A percentile compares a stretch with the other conserved stretches of the same genome.
Conservation (phyloP, 352 stramenopile species). For the Halophytophthora batemanensis region DNA sequence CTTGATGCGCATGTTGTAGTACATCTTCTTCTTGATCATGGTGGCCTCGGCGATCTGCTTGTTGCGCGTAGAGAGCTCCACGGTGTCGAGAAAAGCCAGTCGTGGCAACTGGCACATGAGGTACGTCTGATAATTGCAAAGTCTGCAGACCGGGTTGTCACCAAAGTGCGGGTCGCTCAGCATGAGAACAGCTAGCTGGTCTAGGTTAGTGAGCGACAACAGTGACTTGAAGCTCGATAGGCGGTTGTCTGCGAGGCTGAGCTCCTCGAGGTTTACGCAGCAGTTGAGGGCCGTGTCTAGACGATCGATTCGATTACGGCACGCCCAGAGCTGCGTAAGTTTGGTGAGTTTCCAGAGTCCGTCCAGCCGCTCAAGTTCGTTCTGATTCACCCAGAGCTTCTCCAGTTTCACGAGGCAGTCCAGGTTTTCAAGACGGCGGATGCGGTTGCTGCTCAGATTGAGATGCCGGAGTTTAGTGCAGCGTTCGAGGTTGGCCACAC, state of each 20-base stretch:
- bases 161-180: constrained; percentile 89
- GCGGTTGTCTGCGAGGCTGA: constrained; percentile 86
- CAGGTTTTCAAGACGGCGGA: constrained; percentile 53
- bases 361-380: constrained; percentile 53
- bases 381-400: constrained; percentile 82
- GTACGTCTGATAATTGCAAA: constrained; percentile 94
- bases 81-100: constrained; percentile 67
- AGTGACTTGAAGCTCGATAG: constrained; percentile 88
- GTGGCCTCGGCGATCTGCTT: constrained; percentile 89
- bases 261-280: constrained; percentile 54
- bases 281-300: constrained; percentile 65
- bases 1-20: constrained; percentile 94
- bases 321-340: constrained; percentile 70
- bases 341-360: constrained; percentile 49
- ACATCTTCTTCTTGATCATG: constrained; percentile 95
- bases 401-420: constrained; percentile 58
- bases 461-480: constrained; percentile 56
- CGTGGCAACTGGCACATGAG: constrained; percentile 82
- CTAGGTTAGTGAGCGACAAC: constrained; percentile 63
- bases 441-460: constrained; percentile 73
- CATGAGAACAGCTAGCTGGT: constrained; percentile 55
- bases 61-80: constrained; percentile 70
- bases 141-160: constrained; percentile 86
- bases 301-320: constrained; percentile 64
- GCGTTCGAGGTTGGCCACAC: constrained; percentile 38